Evolutionary conservation across 140 eudicot species (phyloP), one percentile per base, ranked within the genome.

Genomic region (Senecio squalidus): DNA sequence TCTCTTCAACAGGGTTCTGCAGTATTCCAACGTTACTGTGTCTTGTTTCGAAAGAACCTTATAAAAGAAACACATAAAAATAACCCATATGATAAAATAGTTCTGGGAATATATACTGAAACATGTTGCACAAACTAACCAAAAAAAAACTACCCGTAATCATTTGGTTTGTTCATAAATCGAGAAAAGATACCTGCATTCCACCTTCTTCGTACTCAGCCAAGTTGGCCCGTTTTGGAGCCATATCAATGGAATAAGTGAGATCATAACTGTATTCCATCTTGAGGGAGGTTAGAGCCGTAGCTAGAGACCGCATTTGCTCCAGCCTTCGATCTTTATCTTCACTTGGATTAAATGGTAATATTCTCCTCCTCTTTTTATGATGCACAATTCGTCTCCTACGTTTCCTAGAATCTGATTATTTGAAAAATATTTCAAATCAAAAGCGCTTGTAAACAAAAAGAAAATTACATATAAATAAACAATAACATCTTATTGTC

Each of bases 31-130:
- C 20, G 98, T 92, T 58, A 77, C 85, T 1, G 63, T 68, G 73
- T 84, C 98, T 78, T 82, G 89, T 74, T 84, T 92, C 1, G 94
- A 64, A 44, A 92, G 84, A 74, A 92, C 86, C 98, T 92, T 65
- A 39, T 1, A 55, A 1, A 63, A 62, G 56, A 62, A 53, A 25
- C 43, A 53, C 59, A 44, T 66, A 45, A 69, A n/a, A 47, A 21
- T 25, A 68, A 52, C 55, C 9, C 26, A 28, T 40, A 64, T 34
- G 53, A 43, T 56, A 49, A 56, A 50, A 29, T 48, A 39, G n/a
- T n/a, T n/a, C n/a, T n/a, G n/a, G n/a, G n/a, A n/a, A n/a, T n/a
- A n/a, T n/a, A n/a, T n/a, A n/a, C n/a, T n/a, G 41, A 58, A 24
- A 1, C 25, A 49, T 23, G 55, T n/a, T n/a, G n/a, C n/a, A n/a